Percentiles rank a stretch among this genome's conserved stretches.
These are phyloP conservation scores for Irpex sp. DNA, from an alignment of 1,284 basidiomycete genomes.

Conservation along the genomic window DNA sequence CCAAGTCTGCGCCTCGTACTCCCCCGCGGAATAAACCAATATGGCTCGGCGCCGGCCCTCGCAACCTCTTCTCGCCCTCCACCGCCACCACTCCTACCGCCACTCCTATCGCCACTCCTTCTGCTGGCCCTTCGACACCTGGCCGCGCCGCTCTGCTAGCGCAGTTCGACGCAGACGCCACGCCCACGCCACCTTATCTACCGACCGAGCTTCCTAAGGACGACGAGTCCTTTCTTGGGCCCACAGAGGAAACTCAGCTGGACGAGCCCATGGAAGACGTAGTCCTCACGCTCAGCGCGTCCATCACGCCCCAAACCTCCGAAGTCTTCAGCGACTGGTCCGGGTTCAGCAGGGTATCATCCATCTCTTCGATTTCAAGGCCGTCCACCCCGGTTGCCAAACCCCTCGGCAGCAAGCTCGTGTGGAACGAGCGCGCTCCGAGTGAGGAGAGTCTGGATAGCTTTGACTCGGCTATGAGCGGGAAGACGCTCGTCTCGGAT, in stretches of 20 bases:
- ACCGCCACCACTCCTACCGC: not conserved
- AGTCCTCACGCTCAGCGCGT: not conserved
- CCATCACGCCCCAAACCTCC: not conserved
- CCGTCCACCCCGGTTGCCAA: not conserved
- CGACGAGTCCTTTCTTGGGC: not conserved
- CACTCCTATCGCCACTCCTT: not conserved
- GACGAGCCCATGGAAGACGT: not conserved
- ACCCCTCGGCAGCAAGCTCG: not conserved
- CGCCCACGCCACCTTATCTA: not conserved
- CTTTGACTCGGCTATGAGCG: not conserved
- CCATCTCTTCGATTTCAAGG: not conserved
- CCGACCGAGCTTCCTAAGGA: not conserved
- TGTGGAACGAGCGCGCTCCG: not conserved
- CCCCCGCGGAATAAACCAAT: not conserved
- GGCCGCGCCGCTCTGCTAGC: slow-evolving; percentile 46
- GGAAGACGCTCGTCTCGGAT: not conserved
- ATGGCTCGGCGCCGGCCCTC: not conserved
- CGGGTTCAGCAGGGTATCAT: not conserved
- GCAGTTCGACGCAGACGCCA: slow-evolving; percentile 43
- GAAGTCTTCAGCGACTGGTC: not conserved
- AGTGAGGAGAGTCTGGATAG: not conserved
- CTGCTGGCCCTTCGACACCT: slow-evolving; percentile 27
- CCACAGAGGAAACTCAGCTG: not conserved
- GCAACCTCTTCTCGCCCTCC: slow-evolving; percentile 5
- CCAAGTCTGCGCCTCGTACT: not conserved